Base-by-base conservation (phyloP, 148 eudicot genomes). In the Simmondsia chinensis region DNA sequence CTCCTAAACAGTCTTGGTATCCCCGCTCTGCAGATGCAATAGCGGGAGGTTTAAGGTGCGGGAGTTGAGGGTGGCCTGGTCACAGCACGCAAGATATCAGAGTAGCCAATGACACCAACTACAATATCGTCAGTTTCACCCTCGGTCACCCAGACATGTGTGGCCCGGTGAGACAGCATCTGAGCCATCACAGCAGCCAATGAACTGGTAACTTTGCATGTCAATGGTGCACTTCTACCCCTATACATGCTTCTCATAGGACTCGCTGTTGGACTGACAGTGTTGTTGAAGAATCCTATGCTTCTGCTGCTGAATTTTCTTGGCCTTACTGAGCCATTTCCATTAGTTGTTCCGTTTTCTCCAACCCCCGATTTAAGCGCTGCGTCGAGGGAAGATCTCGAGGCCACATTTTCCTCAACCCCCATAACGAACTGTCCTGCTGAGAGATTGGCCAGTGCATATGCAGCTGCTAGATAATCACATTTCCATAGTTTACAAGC, bases 101-200 rank as follows among this genome's bases (percentile, higher is more conserved):
- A 80, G 57, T 85, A 91, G 19, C 99, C 94, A 42, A 91, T 75
- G 39, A 91, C 70, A 1, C 99, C 99, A 31, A 76, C 94, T 35
- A 91, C 59, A 33, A 65, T 36, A 34, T 91, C 94, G 11, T 85
- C 99, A 17, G 63, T 32, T 34, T 84, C 93, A 13, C 72, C 77
- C 39, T 82, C 83, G 5, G 95, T 91, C 20, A 91, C 99, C 99
- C 99, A 91, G 4, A 91, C 83, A 47, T 85, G 99, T 1, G 86
- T 85, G 1, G 94, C 88, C 33, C 99, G 61, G 46, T 91, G 99
- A 18, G 99, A 91, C 11, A 91, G 64, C 89, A 91, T 82, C 72
- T 91, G 99, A 21, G 99, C 99, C 99, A 91, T 91, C 6, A 91
- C 99, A 2, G 99, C 95, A 1, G 99, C 95, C 43, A 91, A 26